Conservation (phyloP, 768 basidiomycete genomes). For the Boletus insuetus region DNA sequence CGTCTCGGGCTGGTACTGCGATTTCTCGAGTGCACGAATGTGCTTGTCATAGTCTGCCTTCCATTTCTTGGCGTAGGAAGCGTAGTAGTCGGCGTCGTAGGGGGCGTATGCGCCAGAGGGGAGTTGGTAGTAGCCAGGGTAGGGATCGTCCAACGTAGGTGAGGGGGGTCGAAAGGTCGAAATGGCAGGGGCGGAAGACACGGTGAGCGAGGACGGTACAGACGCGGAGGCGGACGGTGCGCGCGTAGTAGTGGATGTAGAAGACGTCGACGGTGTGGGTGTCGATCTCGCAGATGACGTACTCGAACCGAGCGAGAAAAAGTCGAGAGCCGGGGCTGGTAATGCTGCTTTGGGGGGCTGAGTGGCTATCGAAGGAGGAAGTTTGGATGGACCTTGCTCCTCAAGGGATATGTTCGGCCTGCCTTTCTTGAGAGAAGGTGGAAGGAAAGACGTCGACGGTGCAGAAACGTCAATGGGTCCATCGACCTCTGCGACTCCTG, state of each 20-base stretch:
- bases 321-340: slow-evolving; percentile 48
- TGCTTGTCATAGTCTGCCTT: slow-evolving; percentile 67
- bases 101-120: slow-evolving; percentile 80
- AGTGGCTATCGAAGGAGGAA: slow-evolving; percentile 8
- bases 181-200: slow-evolving; percentile 68
- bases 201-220: slow-evolving; percentile 41
- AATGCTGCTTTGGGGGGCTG: slow-evolving; percentile 16
- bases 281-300: slow-evolving; percentile 2
- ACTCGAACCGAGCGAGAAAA: slow-evolving; percentile 61
- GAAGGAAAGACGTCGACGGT: slow-evolving; percentile 50
- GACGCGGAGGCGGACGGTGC: slow-evolving; percentile 72
- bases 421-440: slow-evolving; percentile 58
- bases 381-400: slow-evolving; percentile 24
- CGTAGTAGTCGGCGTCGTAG: slow-evolving; percentile 69
- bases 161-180: slow-evolving; percentile 69
- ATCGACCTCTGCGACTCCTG: background rate
- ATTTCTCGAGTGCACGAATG: slow-evolving; percentile 71
- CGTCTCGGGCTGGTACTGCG: slow-evolving; percentile 47
- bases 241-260: slow-evolving; percentile 14
- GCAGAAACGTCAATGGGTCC: background rate
- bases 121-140: slow-evolving; percentile 85
- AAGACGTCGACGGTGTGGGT: background rate
- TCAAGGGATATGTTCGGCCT: slow-evolving; percentile 57
- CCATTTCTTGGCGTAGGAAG: slow-evolving; percentile 69
- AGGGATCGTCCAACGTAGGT: slow-evolving; percentile 70